Evolutionary conservation across 306 rosid species (phyloP).

Genomic region (Dalbergia oliveri): DNA sequence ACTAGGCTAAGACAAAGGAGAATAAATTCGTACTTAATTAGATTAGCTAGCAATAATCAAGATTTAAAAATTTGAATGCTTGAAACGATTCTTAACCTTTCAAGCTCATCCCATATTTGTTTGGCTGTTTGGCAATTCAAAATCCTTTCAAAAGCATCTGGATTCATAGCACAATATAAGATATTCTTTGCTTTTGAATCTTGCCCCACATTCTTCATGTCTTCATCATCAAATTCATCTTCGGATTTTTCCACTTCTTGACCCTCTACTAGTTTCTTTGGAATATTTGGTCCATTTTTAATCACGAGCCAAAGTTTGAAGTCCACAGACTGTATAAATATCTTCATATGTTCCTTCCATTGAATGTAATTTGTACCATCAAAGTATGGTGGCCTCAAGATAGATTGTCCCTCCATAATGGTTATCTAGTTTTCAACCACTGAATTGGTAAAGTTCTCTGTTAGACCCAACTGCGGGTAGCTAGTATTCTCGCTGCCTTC

Average conservation of each 20-base stretch:
- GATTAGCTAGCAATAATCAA: background rate
- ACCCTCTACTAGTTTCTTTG: too few species aligned
- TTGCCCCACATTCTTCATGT: too few species aligned
- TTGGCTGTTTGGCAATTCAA: slow-evolving; percentile 9
- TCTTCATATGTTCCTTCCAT: slow-evolving; percentile 7
- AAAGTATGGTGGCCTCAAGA: slow-evolving; percentile 23
- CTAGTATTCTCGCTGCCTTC: too few species aligned
- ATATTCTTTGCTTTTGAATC: slow-evolving; percentile 31
- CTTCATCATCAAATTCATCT: too few species aligned
- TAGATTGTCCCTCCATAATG: background rate
- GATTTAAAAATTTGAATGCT: background rate
- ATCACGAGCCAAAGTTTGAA: slow-evolving; percentile 34
- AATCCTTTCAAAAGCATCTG: background rate
- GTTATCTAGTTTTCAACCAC: background rate
- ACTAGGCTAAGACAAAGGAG: too few species aligned
- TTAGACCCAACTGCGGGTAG: background rate
- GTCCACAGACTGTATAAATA: slow-evolving; percentile 11
- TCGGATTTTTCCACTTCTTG: too few species aligned
- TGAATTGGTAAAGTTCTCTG: background rate
- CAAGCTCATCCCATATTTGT: slow-evolving; percentile 34
- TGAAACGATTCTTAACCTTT: background rate
- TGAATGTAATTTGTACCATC: background rate
- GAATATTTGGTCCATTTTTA: slow-evolving; percentile 31
- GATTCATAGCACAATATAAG: slow-evolving; percentile 32
- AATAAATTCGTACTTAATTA: too few species aligned